Percentiles rank a stretch among this genome's conserved stretches.
These are phyloP conservation scores for Oryza rufipogon DNA, from an alignment of 176 grass and related monocot genomes.

Conservation along the genomic window DNA sequence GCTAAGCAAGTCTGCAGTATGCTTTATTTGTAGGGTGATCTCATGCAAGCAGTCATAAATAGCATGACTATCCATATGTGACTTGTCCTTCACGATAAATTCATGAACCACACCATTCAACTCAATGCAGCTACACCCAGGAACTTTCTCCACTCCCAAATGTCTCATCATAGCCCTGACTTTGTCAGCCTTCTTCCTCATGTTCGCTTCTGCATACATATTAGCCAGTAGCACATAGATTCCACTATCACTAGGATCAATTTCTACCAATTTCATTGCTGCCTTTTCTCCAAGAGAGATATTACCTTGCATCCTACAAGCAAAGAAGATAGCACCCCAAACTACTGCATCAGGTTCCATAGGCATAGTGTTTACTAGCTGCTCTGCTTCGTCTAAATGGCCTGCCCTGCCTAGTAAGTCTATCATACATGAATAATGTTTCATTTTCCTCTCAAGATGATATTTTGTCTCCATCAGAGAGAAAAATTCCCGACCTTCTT, in stretches of 20 bases:
- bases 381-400: slow-evolving; percentile 63
- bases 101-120: slow-evolving; percentile 78
- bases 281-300: slow-evolving; percentile 65
- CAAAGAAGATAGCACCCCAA: slow-evolving; percentile 80
- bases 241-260: slow-evolving; percentile 68
- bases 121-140: slow-evolving; percentile 82
- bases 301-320: slow-evolving; percentile 79
- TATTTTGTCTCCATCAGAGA: slow-evolving; percentile 63
- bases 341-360: slow-evolving; percentile 70
- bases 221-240: slow-evolving; percentile 83
- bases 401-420: slow-evolving; percentile 82
- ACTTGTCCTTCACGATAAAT: slow-evolving; percentile 71
- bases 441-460: slow-evolving; percentile 63
- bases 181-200: slow-evolving; percentile 74
- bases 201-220: slow-evolving; percentile 74
- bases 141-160: slow-evolving; percentile 75
- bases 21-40: slow-evolving; percentile 52
- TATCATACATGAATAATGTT: slow-evolving; percentile 90
- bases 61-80: slow-evolving; percentile 47
- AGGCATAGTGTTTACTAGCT: slow-evolving; percentile 75
- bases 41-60: slow-evolving; percentile 73
- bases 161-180: slow-evolving; percentile 75
- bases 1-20: slow-evolving; percentile 30
- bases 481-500: slow-evolving; percentile 56
- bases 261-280: slow-evolving; percentile 69